Evolutionary conservation across 1,139 yeast genomes (phyloP).

Genomic region (Kodamaea sp.): DNA sequence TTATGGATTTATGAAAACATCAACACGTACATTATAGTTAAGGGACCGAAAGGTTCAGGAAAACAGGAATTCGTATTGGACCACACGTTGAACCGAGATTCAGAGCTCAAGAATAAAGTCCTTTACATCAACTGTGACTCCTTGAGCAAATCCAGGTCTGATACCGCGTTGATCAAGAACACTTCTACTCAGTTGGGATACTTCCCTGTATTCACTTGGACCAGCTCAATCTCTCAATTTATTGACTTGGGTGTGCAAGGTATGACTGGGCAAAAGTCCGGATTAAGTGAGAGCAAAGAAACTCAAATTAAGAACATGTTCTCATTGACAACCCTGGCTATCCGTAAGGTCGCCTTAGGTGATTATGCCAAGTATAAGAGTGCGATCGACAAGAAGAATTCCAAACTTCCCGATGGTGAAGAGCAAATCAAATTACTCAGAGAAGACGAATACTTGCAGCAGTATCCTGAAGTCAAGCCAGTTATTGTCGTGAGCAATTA

Average conservation of each 20-base stretch:
- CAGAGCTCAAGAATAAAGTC: constrained; percentile 49
- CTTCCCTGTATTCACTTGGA: constrained; percentile 93
- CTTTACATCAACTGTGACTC: constrained; percentile 78
- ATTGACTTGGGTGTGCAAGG: constrained; percentile 88
- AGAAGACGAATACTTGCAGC: constrained; percentile 82
- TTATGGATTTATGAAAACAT: constrained; percentile 72
- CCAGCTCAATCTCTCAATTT: constrained; percentile 75
- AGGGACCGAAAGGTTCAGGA: constrained; percentile 95
- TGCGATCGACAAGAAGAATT: constrained; percentile 19
- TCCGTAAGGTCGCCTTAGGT: constrained; percentile 62
- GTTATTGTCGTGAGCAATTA: constrained; percentile 81
- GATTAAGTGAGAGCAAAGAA: constrained; percentile 83
- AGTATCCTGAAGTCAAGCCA: constrained; percentile 85
- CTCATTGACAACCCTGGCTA: constrained; percentile 68
- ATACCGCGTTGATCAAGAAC: constrained; percentile 62
- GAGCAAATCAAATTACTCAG: constrained; percentile 38
- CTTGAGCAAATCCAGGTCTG: constrained; percentile 72
- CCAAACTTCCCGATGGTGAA: constrained; percentile 18
- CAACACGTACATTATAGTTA: constrained; percentile 77
- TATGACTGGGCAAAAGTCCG: constrained; percentile 91
- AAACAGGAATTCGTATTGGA: constrained; percentile 78
- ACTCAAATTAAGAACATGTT: constrained; percentile 82
- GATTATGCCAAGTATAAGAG: constrained; percentile 36
- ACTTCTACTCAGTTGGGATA: constrained; percentile 84
- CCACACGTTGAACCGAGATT: constrained; percentile 56